Percentiles rank a stretch among this genome's conserved stretches.
Evolutionary conservation across 768 basidiomycete species (phyloP).

Genomic region (Sistotremastrum niveocremeum): DNA sequence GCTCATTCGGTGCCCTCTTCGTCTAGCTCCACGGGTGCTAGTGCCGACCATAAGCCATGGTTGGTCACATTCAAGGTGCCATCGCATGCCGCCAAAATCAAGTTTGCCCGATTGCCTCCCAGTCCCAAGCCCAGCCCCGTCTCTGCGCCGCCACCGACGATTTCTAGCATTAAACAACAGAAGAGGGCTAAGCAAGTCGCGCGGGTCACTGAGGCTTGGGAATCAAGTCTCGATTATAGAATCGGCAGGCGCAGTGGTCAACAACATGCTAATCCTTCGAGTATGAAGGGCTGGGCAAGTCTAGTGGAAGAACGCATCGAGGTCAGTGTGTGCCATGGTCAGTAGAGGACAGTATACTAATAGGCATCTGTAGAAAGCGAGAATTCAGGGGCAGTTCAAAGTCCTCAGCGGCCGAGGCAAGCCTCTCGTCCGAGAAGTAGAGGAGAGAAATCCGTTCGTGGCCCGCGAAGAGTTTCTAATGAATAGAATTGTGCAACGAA

Average conservation of each 20-base stretch:
- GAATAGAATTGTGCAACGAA: conserved; percentile 73
- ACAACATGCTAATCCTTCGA: conserved; percentile 38
- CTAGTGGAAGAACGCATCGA: conserved; percentile 73
- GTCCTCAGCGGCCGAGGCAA: conserved; percentile 54
- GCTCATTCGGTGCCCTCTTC: conserved; percentile 24
- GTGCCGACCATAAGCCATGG: conserved; percentile 52
- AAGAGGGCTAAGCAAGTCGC: conserved; percentile 41
- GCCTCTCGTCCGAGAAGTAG: conserved; percentile 28
- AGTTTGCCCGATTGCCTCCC: conserved; percentile 32
- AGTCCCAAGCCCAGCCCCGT: conserved; percentile 10
- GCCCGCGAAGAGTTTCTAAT: conserved; percentile 68
- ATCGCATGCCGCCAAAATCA: conserved; percentile 41
- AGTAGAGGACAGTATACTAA: conserved; percentile 2
- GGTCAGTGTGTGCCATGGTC: conserved; percentile 24
- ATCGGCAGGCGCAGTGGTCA: conserved; percentile 29
- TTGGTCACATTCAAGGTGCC: conserved; percentile 54
- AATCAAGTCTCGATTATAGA: conserved; percentile 65
- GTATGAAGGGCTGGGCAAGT: conserved; percentile 59
- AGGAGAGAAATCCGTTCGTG: conserved; percentile 52
- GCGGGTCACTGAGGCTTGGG: conserved; percentile 47
- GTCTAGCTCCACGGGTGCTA: conserved; percentile 28
- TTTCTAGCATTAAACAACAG: conserved; percentile 19
- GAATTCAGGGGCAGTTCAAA: conserved; percentile 56
- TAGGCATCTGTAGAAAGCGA: conserved; percentile 35
- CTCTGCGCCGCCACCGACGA: conserved; percentile 3